Percentiles rank a stretch among this genome's conserved stretches.
Evolutionary conservation across 768 basidiomycete species (phyloP).

Genomic region (Phylloporus rhodoxanthus): DNA sequence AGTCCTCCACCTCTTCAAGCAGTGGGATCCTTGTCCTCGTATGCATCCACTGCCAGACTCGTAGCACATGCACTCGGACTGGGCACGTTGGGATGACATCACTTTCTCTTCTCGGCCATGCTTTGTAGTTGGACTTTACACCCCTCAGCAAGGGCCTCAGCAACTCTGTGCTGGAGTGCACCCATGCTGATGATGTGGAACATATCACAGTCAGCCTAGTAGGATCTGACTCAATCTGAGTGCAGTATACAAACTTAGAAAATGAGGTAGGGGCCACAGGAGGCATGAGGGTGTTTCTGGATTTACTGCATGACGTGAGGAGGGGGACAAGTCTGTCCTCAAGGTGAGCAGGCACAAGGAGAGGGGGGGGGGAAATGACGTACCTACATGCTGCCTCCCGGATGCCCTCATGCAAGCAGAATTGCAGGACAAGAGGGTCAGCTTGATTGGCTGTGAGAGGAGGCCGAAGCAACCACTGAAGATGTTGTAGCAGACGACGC

Average conservation of each 20-base stretch:
- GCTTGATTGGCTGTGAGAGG: slow-evolving; percentile 63
- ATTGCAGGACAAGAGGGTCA: slow-evolving; percentile 62
- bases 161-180: slow-evolving; percentile 48
- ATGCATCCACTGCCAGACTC: background rate
- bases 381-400: slow-evolving; percentile 72
- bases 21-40: slow-evolving; percentile 49
- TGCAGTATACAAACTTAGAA: slow-evolving; percentile 55
- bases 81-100: slow-evolving; percentile 7
- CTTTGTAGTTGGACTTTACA: slow-evolving; percentile 65
- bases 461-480: slow-evolving; percentile 63
- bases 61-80: background rate
- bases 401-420: slow-evolving; percentile 83
- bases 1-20: slow-evolving; percentile 84
- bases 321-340: slow-evolving; percentile 59
- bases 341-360: background rate
- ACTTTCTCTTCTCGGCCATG: slow-evolving; percentile 66
- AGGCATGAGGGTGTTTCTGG: slow-evolving; percentile 55
- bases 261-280: slow-evolving; percentile 68
- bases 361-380: slow-evolving; percentile 14
- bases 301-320: slow-evolving; percentile 62
- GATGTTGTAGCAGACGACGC: slow-evolving; percentile 71
- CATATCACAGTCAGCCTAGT: slow-evolving; percentile 61
- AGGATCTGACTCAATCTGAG: slow-evolving; percentile 69
- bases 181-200: slow-evolving; percentile 53
- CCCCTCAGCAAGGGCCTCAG: slow-evolving; percentile 54